Evolutionary conservation across 1,284 basidiomycete genomes (phyloP), one percentile per base, ranked within the genome.

Genomic region (Ceratobasidium sp.): DNA sequence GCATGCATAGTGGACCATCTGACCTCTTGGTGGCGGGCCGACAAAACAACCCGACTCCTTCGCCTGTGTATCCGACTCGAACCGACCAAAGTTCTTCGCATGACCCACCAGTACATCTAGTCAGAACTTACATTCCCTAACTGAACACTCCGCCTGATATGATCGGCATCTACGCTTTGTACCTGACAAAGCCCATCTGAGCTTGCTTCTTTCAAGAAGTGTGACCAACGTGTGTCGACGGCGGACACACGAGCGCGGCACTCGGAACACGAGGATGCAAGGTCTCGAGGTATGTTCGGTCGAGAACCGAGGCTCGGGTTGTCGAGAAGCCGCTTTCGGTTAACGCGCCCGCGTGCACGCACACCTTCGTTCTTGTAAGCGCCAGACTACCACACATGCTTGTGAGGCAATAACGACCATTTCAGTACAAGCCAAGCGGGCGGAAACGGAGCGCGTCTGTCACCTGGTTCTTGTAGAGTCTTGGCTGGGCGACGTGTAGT

Each of bases 301-400:
- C 56, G 38, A 33, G 70, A 62, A 61, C 12, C 70, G 73, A 75
- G 44, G 42, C 23, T 65, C 61, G 61, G 62, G 33, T 26, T 20
- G 56, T 54, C 73, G 73, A 61, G 73, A 75, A 75, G 44, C 48
- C 42, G 61, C 20, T 2, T 48, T 75, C 73, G 73, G 73, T 75
- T 75, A 75, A 46, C 17, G 12, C n/a, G 40, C 13, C 56, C 33
- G 42, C 62, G 62, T 46, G n/a, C 23, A 13, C 15, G 33, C 33
- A 20, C 33, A 20, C 50, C 61, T 66, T 74, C 50, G 48, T 5
- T 23, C 33, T 65, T n/a, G n/a, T n/a, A 61, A 62, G n/a, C n/a
- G n/a, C n/a, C n/a, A n/a, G 48, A 6, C 20, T 33, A n/a, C 57
- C n/a, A 50, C 9, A 71, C 13, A 33, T 67, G 48, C 23, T 48